Percentiles rank a stretch among this genome's conserved stretches.
These are phyloP conservation scores for Penicillium ucsense DNA, from an alignment of 495 filamentous ascomycete genomes.

Conservation along the genomic window DNA sequence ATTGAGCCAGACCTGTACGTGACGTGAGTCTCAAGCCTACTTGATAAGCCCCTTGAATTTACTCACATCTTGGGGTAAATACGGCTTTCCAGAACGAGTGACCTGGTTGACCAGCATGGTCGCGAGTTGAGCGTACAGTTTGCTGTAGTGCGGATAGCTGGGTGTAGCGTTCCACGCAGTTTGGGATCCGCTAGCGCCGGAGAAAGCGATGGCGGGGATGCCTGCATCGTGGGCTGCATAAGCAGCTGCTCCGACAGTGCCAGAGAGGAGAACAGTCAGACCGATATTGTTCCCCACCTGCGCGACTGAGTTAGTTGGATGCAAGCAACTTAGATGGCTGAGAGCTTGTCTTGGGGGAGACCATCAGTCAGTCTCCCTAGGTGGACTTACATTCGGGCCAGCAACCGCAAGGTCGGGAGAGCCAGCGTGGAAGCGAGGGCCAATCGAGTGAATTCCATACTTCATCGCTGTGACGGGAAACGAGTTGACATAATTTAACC, in stretches of 20 bases:
- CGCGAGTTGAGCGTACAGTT: constrained; percentile 52
- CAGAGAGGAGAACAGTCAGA: constrained; percentile 42
- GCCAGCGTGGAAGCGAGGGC: constrained; percentile 40
- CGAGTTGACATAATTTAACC: constrained; percentile 61
- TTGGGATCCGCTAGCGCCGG: constrained; percentile 37
- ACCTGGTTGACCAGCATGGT: constrained; percentile 45
- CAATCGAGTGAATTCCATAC: constrained; percentile 49
- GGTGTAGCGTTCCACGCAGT: constrained; percentile 39
- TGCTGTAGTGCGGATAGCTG: constrained; percentile 38
- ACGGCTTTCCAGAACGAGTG: constrained; percentile 45
- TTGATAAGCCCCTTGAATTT: not conserved
- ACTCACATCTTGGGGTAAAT: constrained; percentile 38
- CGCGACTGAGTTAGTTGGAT: too few relatives aligned
- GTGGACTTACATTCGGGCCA: constrained; percentile 45
- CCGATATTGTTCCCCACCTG: constrained; percentile 46
- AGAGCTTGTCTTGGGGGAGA: not conserved
- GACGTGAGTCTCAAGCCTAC: not conserved
- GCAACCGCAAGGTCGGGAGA: constrained; percentile 50
- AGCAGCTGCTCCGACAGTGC: constrained; percentile 52
- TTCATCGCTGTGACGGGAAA: constrained; percentile 56
- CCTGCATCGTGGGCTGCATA: constrained; percentile 43
- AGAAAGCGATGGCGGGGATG: constrained; percentile 58
- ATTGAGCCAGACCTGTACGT: constrained; percentile 43
- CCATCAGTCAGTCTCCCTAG: too few relatives aligned
- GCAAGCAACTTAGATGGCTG: too few relatives aligned